Conservation (phyloP, 768 basidiomycete genomes). For the Tulasnella sp. region DNA sequence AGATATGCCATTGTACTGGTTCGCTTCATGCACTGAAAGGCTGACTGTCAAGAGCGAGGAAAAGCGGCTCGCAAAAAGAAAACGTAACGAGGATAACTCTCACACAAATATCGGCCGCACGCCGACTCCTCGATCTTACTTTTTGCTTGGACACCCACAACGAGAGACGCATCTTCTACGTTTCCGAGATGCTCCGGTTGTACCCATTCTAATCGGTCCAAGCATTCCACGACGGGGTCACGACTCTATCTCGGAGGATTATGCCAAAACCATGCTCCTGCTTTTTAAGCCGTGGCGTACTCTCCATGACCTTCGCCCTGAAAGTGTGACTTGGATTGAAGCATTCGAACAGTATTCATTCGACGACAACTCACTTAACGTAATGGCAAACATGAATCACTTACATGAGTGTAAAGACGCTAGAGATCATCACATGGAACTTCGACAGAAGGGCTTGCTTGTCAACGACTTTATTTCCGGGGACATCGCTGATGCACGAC, state of each 20-base stretch:
- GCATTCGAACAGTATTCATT: not conserved
- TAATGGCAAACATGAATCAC: not conserved
- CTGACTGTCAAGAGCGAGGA: not conserved
- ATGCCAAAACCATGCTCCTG: not conserved
- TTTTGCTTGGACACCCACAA: not conserved
- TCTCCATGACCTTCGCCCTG: not conserved
- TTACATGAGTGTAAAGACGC: not conserved
- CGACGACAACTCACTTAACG: no score
- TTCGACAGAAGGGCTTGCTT: not conserved
- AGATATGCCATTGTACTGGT: not conserved
- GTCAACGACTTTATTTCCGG: no score
- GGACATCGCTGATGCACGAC: no score
- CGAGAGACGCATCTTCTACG: not conserved
- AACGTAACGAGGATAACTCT: not conserved
- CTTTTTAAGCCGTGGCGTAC: not conserved
- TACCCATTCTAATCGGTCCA: not conserved
- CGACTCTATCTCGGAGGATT: not conserved
- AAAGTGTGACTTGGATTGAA: not conserved
- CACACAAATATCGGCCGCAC: not conserved
- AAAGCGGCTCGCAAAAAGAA: no score
- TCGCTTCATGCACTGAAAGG: not conserved
- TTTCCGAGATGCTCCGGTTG: not conserved
- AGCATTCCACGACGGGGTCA: not conserved
- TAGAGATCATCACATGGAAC: not conserved
- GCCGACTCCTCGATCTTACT: not conserved